These are phyloP conservation scores for Verticillium dahliae DNA, from an alignment of 2,329 filamentous ascomycete species.

Conservation along the genomic window DNA sequence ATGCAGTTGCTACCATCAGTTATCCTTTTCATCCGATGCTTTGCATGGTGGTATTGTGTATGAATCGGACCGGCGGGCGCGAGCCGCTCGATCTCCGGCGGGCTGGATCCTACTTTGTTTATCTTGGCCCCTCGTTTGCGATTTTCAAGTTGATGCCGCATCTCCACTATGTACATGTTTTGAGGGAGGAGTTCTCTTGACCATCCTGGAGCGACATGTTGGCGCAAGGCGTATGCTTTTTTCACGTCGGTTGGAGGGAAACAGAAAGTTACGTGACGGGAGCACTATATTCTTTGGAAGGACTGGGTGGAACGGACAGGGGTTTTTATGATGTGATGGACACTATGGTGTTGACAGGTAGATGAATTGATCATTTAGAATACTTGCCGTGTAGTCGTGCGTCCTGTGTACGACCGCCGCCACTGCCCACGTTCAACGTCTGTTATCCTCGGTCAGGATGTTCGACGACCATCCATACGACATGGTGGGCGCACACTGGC, in stretches of 20 bases:
- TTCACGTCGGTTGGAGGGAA: background rate
- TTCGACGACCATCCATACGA: too few relatives aligned
- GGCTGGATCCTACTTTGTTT: background rate
- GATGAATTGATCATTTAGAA: background rate
- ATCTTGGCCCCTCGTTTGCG: background rate
- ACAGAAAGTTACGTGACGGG: background rate
- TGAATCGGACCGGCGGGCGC: background rate
- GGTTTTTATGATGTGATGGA: background rate
- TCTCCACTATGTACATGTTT: background rate
- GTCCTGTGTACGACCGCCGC: too few relatives aligned
- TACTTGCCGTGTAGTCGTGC: background rate
- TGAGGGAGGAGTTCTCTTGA: background rate
- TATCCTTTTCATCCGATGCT: background rate
- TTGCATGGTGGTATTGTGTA: background rate
- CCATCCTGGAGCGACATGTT: background rate
- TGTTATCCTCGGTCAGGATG: too few relatives aligned
- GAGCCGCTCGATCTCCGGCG: background rate
- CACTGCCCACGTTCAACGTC: too few relatives aligned
- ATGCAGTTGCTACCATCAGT: background rate
- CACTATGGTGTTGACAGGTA: background rate
- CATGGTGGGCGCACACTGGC: too few relatives aligned
- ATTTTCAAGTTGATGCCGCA: background rate
- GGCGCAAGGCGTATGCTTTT: background rate
- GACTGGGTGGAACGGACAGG: background rate
- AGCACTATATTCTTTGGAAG: background rate